phyloP scores from a whole-genome alignment of 331 rosid species.

The Rosa hybrid region DNA sequence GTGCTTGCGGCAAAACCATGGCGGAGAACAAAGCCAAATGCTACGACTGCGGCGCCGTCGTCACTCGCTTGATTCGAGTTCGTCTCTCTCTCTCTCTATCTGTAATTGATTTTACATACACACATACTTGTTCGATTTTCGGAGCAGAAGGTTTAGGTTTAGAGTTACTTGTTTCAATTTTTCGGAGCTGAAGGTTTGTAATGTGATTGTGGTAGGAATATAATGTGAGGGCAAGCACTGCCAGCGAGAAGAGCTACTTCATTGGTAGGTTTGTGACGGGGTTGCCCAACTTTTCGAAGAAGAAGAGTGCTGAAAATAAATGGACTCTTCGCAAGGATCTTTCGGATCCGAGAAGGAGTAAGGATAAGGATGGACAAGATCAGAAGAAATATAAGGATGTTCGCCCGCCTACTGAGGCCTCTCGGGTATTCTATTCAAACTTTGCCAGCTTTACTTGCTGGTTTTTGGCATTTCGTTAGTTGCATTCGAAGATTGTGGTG shows the following conservation, averaged over 20 bases:
- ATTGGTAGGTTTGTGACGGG: conserved; percentile 85
- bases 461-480: conserved; percentile 1
- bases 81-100: conserved; percentile 13
- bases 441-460: background rate
- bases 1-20: conserved; percentile 82
- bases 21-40: conserved; percentile 75
- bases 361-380: conserved; percentile 70
- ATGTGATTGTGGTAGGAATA: conserved; percentile 57
- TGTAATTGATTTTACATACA: too few species aligned
- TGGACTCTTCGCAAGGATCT: conserved; percentile 93
- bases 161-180: background rate
- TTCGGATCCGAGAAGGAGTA: conserved; percentile 34
- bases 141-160: conserved; percentile 1
- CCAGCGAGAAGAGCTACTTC: conserved; percentile 69
- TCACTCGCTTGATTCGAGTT: conserved; percentile 90
- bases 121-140: background rate
- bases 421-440: conserved; percentile 58
- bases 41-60: conserved; percentile 64
- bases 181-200: background rate
- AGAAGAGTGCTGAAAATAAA: conserved; percentile 83
- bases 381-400: conserved; percentile 44
- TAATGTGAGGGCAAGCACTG: conserved; percentile 82
- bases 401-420: conserved; percentile 73
- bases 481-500: background rate
- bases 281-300: conserved; percentile 87